Base-by-base conservation (phyloP, 768 basidiomycete genomes). In the Suillus luteus region DNA sequence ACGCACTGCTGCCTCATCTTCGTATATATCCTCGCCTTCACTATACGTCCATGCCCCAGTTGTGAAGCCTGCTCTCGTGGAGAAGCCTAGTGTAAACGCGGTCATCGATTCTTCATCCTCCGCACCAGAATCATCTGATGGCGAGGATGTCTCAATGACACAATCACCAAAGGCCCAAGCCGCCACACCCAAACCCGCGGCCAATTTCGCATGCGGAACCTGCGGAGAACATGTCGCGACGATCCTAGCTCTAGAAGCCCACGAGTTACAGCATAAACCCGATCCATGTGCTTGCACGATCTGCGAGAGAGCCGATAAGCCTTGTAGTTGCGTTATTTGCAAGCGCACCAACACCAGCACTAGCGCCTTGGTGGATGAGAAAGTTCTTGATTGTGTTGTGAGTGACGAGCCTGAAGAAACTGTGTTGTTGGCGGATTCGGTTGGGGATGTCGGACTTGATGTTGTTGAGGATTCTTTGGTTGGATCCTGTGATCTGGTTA, bases 281-380 rank as follows among this genome's bases (percentile, higher is more conserved):
- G 11, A 17, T n/a, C 7, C 37, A 9, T 43, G 35, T 33, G 44
- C 60, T 12, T 59, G 15, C 22, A 6, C 35, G 15, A 24, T 41
- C 6, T 15, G 22, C 55, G 49, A 58, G 24, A 63, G 62, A 19
- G 62, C 59, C 24, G 59, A 17, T 14, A 19, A 15, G 14, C 27
- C 66, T 44, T 61, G 46, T 24, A 2, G 11, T 3, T 61, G 68
- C 41, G 5, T 33, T 5, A 61, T 59, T 31, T 71, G 71, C 31
- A 55, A 48, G 37, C 67, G 46, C 37, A 9, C 55, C 15, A 15
- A 15, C 38, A 24, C 55, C 12, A 22, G n/a, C 4, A n/a, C 27
- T 3, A 27, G 27, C 27, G 31, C 31, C 31, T n/a, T 9, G 55
- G 35, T 24, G 55, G 17, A 57, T 40, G 55, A 40, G 37, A 24